Percentiles rank a stretch among this genome's conserved stretches.
Conservation (phyloP, 805 yeast genomes). For the Spathaspora passalidarum region DNA sequence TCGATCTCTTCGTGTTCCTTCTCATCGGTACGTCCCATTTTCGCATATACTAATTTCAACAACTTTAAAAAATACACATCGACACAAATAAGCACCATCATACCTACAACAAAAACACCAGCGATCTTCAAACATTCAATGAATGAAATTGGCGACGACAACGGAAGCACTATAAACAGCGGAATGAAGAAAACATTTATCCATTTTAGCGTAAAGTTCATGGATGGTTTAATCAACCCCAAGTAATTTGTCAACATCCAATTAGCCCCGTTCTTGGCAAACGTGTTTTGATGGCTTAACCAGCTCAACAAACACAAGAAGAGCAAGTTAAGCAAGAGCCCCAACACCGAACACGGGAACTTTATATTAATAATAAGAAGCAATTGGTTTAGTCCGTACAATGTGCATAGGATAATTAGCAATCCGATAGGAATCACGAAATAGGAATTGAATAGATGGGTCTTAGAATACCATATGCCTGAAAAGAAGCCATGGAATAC, state of each 20-base stretch:
- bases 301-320: conserved; percentile 38
- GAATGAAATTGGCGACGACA: conserved; percentile 61
- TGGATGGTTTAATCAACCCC: conserved; percentile 51
- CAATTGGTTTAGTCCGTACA: conserved; percentile 54
- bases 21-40: conserved; percentile 8
- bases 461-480: conserved; percentile 32
- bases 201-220: conserved; percentile 71
- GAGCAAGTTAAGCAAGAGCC: conserved; percentile 60
- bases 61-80: conserved; percentile 37
- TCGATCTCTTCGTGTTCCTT: conserved; percentile 19
- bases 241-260: conserved; percentile 30
- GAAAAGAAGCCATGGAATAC: conserved; percentile 17
- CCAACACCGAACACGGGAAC: conserved; percentile 70
- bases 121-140: conserved; percentile 71
- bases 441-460: conserved; percentile 42
- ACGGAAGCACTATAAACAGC: conserved; percentile 68
- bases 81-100: conserved; percentile 45
- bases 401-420: conserved; percentile 38
- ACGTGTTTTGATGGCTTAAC: conserved; percentile 10
- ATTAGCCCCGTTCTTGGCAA: conserved; percentile 11
- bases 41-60: conserved; percentile 18
- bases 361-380: conserved; percentile 44
- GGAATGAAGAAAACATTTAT: conserved; percentile 78
- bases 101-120: conserved; percentile 69
- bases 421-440: conserved; percentile 49